These are phyloP conservation scores for Medicago ruthenica DNA, from an alignment of 306 rosid species.

Conservation along the genomic window DNA sequence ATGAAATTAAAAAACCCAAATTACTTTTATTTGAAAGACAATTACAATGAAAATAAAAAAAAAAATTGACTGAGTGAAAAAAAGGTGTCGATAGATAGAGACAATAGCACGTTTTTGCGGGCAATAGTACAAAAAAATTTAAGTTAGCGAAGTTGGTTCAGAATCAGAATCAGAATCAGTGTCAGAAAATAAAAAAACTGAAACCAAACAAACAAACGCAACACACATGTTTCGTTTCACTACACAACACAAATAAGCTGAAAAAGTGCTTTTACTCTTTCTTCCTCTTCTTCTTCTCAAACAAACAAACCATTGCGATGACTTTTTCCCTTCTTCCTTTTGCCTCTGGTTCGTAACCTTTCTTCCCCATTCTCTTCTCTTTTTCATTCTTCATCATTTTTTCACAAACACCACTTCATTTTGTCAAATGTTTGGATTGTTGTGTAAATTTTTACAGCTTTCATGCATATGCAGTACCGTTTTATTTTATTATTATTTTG, in stretches of 20 bases:
- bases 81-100: not conserved
- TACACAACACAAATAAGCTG: not conserved
- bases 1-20: not conserved
- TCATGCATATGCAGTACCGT: not conserved
- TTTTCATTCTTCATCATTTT: not conserved
- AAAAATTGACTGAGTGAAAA: not conserved
- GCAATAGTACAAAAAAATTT: not conserved
- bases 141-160: too few species aligned
- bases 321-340: not conserved
- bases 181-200: not conserved
- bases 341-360: constrained; percentile 5
- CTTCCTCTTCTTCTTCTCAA: constrained; percentile 1
- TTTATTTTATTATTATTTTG: not conserved
- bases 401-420: not conserved
- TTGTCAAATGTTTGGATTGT: too few species aligned
- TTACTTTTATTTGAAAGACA: not conserved
- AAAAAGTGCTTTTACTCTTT: not conserved
- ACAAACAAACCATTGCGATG: not conserved
- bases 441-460: not conserved
- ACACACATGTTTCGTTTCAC: not conserved
- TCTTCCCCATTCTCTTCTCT: not conserved
- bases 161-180: not conserved
- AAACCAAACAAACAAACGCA: not conserved
- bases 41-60: not conserved
- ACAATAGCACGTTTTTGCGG: not conserved